These are phyloP conservation scores for Erythrobasidium hasegawianum DNA, from an alignment of 1,284 basidiomycete species.

Conservation along the genomic window DNA sequence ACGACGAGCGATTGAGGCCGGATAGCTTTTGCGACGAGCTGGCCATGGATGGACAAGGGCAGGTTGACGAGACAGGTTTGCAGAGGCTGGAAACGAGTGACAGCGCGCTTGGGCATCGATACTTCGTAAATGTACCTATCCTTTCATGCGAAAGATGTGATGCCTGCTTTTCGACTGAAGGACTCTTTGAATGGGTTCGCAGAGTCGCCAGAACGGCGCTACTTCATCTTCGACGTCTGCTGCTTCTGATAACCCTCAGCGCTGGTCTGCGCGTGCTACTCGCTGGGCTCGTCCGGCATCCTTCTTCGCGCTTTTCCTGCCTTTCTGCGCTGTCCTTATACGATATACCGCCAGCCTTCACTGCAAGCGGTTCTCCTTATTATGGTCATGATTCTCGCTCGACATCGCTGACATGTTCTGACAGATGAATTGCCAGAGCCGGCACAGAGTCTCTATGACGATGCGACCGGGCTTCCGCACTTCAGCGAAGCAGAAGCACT, in stretches of 20 bases:
- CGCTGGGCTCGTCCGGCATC: neutral
- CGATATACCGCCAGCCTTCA: neutral
- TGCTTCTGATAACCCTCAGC: neutral
- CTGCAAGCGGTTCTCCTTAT: neutral
- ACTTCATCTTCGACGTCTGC: too few relatives aligned
- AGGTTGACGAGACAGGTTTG: constrained; percentile 83
- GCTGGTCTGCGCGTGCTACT: neutral
- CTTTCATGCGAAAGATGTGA: neutral
- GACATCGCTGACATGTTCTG: neutral
- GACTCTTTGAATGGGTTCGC: too few relatives aligned
- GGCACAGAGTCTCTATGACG: constrained; percentile 3
- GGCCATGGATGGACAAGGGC: constrained; percentile 84
- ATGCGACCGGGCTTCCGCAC: constrained; percentile 12
- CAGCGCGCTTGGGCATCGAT: constrained; percentile 53
- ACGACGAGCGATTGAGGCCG: constrained; percentile 80
- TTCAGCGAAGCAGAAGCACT: constrained; percentile 37
- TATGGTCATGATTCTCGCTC: neutral
- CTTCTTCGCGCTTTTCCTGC: constrained; percentile 3
- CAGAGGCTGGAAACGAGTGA: constrained; percentile 68
- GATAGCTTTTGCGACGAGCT: constrained; percentile 73
- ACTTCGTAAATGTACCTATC: neutral
- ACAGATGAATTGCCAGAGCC: constrained; percentile 22
- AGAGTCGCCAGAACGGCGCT: too few relatives aligned
- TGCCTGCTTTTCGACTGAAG: neutral
- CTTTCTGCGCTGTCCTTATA: neutral